Base-by-base conservation (phyloP, 768 basidiomycete genomes). In the Tubosaeta brunneosetosa region DNA sequence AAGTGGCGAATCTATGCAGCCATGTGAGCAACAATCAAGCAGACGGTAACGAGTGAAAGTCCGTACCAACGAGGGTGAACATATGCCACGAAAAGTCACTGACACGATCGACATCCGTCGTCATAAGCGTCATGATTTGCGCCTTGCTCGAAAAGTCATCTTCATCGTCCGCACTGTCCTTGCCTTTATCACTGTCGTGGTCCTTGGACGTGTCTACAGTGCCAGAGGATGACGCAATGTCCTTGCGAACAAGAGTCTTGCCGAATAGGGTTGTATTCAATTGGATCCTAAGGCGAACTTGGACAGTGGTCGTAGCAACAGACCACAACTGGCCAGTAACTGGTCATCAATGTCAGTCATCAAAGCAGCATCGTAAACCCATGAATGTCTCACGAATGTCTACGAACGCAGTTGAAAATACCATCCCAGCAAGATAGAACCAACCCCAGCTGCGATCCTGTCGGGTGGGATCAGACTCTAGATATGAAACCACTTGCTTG, bases 91-190 rank as follows among this genome's bases (percentile, higher is more conserved):
- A 71, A 62, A 94, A 90, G 47, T 94, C 90, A 66, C 86, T 83
- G 55, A 94, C 85, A 50, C 93, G 80, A 66, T 94, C 91, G 27
- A 94, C 91, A 59, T 97, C 93, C 6, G 91, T 93, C 6, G 93
- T 94, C 89, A 95, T 94, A 27, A 95, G 79, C 3, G 90, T 94
- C 92, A 95, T 94, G 61, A 97, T 84, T 71, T 95, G 82, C 6
- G 82, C 80, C 63, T 85, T 84, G 63, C 78, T 82, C 9, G 81
- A 82, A 57, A 84, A 82, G 44, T 83, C 81, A 22, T 80, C 77
- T 51, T 83, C 81, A 34, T 71, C 56, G 3, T 51, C 63, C 51
- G 59, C 41, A 47, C 9, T 42, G 56, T 60, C 49, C 38, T 57
- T 54, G 38, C 16, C 43, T 42, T 54, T 58, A 44, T 60, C 49